Evolutionary conservation across 371 early-diverging fungal species (phyloP).

Genomic region (Thermomucor indicae-seudaticae): DNA sequence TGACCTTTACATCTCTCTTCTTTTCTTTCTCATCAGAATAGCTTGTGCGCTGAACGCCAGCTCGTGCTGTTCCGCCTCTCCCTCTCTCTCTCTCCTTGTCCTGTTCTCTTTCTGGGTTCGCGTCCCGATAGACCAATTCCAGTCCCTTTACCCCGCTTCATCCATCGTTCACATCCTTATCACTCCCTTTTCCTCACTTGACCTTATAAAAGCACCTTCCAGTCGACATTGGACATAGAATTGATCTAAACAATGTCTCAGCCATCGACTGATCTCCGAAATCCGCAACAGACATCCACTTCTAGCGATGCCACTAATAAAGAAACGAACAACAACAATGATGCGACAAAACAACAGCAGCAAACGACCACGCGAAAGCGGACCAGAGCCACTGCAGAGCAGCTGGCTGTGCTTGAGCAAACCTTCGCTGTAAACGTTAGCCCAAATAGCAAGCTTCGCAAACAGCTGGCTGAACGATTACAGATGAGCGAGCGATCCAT

Average conservation of each 20-base stretch:
- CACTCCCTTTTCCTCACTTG: background rate
- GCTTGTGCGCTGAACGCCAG: background rate
- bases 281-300: constrained; percentile 2
- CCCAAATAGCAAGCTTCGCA: constrained; percentile 80
- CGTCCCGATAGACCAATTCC: constrained; percentile 5
- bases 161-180: constrained; percentile 4
- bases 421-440: constrained; percentile 68
- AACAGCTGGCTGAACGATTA: constrained; percentile 79
- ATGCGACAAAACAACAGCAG: constrained; percentile 1
- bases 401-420: constrained; percentile 72
- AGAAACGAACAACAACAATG: background rate
- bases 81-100: constrained; percentile 5
- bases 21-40: background rate
- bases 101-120: constrained; percentile 5
- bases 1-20: background rate
- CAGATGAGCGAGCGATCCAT: constrained; percentile 92
- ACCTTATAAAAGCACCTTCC: background rate
- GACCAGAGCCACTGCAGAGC: constrained; percentile 72
- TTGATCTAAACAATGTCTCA: constrained; percentile 4
- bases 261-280: background rate
- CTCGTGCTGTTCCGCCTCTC: background rate
- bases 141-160: constrained; percentile 7
- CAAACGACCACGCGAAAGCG: constrained; percentile 43
- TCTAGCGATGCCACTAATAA: background rate
- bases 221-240: background rate